Conservation (phyloP, 1,284 basidiomycete genomes). For the Sanguinoderma infundibulare region DNA sequence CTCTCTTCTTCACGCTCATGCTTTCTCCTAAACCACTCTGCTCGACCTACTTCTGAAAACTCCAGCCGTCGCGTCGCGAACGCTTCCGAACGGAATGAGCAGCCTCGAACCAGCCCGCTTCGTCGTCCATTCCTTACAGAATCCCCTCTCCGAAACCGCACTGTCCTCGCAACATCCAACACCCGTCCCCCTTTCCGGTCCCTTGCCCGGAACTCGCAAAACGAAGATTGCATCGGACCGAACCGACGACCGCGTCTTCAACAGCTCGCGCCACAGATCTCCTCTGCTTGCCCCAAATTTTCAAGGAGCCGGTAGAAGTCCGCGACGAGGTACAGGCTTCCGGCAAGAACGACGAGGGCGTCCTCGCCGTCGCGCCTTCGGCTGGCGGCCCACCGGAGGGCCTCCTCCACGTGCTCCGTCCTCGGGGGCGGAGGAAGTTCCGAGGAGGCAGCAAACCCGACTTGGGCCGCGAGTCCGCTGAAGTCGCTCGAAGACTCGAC, state of each 20-base stretch:
- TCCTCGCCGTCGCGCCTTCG: conserved; percentile 31
- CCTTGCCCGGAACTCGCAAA: too few species aligned
- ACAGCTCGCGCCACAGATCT: conserved; percentile 23
- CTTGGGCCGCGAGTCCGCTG: not conserved
- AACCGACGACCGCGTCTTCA: too few species aligned
- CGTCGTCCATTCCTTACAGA: too few species aligned
- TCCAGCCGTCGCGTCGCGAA: not conserved
- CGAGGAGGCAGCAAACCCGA: too few species aligned
- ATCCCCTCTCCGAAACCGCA: too few species aligned
- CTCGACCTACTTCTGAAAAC: not conserved
- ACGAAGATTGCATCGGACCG: too few species aligned
- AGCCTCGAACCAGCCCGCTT: too few species aligned
- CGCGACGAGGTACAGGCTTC: conserved; percentile 89
- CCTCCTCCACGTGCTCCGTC: conserved; percentile 27
- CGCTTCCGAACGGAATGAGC: not conserved
- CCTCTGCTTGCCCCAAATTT: conserved; percentile 20
- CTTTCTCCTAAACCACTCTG: not conserved
- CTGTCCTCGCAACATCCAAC: too few species aligned
- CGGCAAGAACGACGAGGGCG: conserved; percentile 74
- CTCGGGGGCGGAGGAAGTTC: too few species aligned
- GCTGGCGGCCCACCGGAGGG: conserved; percentile 28
- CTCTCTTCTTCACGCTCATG: too few species aligned
- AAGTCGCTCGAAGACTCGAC: conserved; percentile 22
- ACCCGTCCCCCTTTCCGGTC: too few species aligned
- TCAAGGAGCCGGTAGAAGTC: conserved; percentile 76